Conservation (phyloP, 1,284 basidiomycete genomes). For the Ganoderma lucidum region DNA sequence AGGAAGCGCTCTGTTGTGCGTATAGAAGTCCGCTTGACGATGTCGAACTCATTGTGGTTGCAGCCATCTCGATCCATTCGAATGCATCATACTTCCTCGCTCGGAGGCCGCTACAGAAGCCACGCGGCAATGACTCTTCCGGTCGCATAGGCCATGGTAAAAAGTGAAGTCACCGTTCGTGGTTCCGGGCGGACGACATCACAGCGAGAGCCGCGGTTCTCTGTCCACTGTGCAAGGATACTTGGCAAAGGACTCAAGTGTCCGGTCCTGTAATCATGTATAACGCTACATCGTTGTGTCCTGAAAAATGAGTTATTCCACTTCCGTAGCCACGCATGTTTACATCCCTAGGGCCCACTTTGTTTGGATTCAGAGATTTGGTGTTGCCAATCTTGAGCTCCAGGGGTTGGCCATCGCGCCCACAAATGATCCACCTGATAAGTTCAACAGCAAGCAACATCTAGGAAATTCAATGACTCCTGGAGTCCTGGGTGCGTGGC, state of each 20-base stretch:
- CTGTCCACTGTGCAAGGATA: not conserved
- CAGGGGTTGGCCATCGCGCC: not conserved
- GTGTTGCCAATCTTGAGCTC: not conserved
- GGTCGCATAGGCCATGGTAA: not conserved
- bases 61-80: slow-evolving; percentile 11
- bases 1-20: slow-evolving; percentile 4
- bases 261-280: not conserved
- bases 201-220: not conserved
- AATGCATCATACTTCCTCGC: slow-evolving; percentile 7
- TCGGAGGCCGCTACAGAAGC: not conserved
- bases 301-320: not conserved
- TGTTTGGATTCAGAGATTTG: not conserved
- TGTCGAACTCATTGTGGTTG: not conserved
- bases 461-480: no score
- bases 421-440: not conserved
- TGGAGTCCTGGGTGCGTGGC: no score
- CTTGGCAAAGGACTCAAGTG: not conserved
- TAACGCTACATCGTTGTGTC: not conserved
- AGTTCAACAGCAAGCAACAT: not conserved
- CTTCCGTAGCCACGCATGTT: no score
- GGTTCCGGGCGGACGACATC: not conserved
- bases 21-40: not conserved
- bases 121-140: not conserved
- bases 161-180: not conserved
- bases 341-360: not conserved